Percentiles rank a stretch among this genome's conserved stretches.
These are phyloP conservation scores for Beta corolliflora DNA, from an alignment of 179 eudicot genomes.

Conservation along the genomic window DNA sequence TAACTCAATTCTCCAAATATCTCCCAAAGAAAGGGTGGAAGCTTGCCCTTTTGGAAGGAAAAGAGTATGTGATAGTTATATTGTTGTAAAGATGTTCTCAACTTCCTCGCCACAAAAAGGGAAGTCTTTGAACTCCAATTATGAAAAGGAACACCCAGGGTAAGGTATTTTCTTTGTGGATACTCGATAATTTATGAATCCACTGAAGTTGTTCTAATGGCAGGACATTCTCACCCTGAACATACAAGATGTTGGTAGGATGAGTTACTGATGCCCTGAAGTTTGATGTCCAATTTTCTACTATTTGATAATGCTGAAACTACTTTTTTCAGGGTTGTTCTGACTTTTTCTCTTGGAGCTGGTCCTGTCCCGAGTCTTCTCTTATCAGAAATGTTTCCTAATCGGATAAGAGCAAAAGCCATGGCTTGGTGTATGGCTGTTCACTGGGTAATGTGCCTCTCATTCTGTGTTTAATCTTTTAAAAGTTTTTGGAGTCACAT, in stretches of 20 bases:
- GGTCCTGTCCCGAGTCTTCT: constrained; percentile 95
- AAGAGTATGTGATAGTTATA: background rate
- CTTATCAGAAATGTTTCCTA: constrained; percentile 81
- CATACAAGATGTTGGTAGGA: background rate
- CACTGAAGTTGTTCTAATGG: background rate
- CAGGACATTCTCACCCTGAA: background rate
- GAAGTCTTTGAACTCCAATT: background rate
- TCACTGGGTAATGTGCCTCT: constrained; percentile 74
- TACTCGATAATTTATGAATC: background rate
- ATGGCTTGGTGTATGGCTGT: constrained; percentile 95
- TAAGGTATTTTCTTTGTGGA: background rate
- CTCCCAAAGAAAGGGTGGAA: background rate
- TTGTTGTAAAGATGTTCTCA: background rate
- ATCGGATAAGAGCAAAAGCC: constrained; percentile 86
- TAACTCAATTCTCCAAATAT: background rate
- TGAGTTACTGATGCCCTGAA: constrained; percentile 8
- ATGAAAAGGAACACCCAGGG: background rate
- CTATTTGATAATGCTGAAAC: background rate
- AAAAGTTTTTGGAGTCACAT: background rate
- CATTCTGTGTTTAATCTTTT: background rate
- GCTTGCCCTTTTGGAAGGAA: background rate
- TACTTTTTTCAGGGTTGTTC: constrained; percentile 66
- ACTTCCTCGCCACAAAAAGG: background rate
- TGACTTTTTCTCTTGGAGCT: constrained; percentile 82
- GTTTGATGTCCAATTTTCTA: background rate